phyloP scores from a whole-genome alignment of 2,329 filamentous ascomycete genomes.

The Fusarium poae region DNA sequence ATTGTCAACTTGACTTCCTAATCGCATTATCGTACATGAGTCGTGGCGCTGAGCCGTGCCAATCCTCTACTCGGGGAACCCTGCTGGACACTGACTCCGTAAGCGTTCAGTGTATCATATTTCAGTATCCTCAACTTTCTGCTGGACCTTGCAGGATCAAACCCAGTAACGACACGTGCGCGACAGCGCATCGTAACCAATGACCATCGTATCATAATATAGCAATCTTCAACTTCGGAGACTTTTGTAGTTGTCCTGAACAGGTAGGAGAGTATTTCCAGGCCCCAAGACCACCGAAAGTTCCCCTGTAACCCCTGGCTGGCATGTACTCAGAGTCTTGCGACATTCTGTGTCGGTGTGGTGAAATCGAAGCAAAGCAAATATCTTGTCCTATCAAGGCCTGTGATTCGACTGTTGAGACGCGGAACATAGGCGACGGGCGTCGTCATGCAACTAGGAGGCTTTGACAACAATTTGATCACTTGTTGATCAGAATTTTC shows the following conservation, averaged over 20 bases:
- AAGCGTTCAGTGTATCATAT: background rate
- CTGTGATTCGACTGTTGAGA: conserved; percentile 19
- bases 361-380: conserved; percentile 43
- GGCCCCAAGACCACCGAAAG: background rate
- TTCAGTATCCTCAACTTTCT: background rate
- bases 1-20: conserved; percentile 9
- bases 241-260: conserved; percentile 4
- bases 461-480: background rate
- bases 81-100: conserved; percentile 10
- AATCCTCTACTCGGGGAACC: conserved; percentile 6
- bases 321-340: conserved; percentile 19
- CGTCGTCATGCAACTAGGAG: conserved; percentile 25
- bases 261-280: conserved; percentile 12
- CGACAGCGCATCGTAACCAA: background rate
- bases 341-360: conserved; percentile 48
- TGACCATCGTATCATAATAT: background rate
- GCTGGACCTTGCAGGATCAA: background rate
- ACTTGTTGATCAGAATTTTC: background rate
- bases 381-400: conserved; percentile 3
- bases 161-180: background rate
- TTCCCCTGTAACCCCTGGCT: background rate
- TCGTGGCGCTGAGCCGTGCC: conserved; percentile 29
- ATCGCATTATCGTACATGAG: conserved; percentile 44
- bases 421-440: conserved; percentile 4
- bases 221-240: background rate